phyloP scores from a whole-genome alignment of 352 stramenopile genomes.

The Phytophthora sojae region DNA sequence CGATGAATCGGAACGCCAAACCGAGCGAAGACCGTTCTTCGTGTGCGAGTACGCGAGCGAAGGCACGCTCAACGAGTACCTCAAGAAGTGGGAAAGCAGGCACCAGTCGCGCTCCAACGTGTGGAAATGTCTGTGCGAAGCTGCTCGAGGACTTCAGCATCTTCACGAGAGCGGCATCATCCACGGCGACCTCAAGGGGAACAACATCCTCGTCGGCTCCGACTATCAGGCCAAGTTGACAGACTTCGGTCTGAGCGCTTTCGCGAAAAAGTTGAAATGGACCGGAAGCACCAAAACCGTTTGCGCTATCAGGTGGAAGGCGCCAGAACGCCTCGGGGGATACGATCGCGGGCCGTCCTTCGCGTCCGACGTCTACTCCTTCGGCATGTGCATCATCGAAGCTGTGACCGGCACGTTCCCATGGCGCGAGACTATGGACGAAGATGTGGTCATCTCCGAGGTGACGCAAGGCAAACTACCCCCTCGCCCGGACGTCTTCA shows the following conservation, averaged over 20 bases:
- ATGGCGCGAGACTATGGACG: conserved; percentile 34
- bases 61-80: conserved; percentile 36
- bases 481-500: conserved; percentile 18
- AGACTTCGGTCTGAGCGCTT: conserved; percentile 43
- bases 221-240: conserved; percentile 39
- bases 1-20: conserved; percentile 17
- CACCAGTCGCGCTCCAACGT: conserved; percentile 24
- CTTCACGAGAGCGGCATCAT: conserved; percentile 53
- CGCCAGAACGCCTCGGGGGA: conserved; percentile 39
- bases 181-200: conserved; percentile 87
- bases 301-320: conserved; percentile 44
- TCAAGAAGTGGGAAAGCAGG: conserved; percentile 20
- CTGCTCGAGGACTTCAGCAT: conserved; percentile 36
- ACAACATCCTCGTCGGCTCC: conserved; percentile 80
- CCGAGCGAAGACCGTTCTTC: conserved; percentile 39
- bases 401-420: conserved; percentile 40
- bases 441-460: conserved; percentile 30
- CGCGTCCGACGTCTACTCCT: conserved; percentile 47
- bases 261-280: conserved; percentile 33
- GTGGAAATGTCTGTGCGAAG: conserved; percentile 34
- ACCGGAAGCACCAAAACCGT: conserved; percentile 6
- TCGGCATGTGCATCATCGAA: conserved; percentile 52
- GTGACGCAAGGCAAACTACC: conserved; percentile 33
- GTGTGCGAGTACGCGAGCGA: conserved; percentile 40
- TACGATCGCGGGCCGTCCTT: conserved; percentile 31